These are phyloP conservation scores for Phytophthora pisi DNA, from an alignment of 352 stramenopile genomes.

Conservation along the genomic window DNA sequence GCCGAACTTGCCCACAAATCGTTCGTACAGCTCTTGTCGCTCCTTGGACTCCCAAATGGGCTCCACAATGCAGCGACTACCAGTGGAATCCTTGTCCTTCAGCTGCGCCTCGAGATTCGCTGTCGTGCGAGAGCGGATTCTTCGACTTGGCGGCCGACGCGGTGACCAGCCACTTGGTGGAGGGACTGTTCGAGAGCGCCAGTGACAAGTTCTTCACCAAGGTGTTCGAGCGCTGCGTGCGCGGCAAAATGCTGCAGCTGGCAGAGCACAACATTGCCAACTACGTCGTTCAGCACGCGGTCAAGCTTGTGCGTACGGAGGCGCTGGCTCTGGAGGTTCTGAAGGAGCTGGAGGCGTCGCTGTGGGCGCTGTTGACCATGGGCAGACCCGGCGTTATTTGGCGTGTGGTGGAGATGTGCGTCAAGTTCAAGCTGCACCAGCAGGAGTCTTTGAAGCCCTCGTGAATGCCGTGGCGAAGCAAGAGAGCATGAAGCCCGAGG, in stretches of 20 bases:
- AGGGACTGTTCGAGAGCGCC: conserved; percentile 63
- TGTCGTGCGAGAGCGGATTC: conserved; percentile 55
- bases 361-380: conserved; percentile 77
- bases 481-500: conserved; percentile 80
- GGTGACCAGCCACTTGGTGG: conserved; percentile 81
- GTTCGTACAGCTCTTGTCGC: conserved; percentile 64
- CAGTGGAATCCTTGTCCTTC: conserved; percentile 84
- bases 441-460: conserved; percentile 58
- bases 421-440: conserved; percentile 60
- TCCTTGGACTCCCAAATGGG: conserved; percentile 80
- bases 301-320: conserved; percentile 54
- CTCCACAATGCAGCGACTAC: conserved; percentile 78
- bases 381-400: conserved; percentile 76
- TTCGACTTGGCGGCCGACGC: conserved; percentile 74
- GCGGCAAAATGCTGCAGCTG: conserved; percentile 70
- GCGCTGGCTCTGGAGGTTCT: conserved; percentile 59
- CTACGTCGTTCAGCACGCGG: conserved; percentile 81
- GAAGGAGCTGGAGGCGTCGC: conserved; percentile 55
- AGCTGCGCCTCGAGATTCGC: too few relatives aligned
- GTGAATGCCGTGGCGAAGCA: conserved; percentile 74
- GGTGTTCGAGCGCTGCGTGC: conserved; percentile 69
- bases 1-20: conserved; percentile 75
- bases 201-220: conserved; percentile 72
- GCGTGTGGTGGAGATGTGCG: conserved; percentile 78
- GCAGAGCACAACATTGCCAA: conserved; percentile 78